Base-by-base conservation (phyloP, 345 rosid genomes). In the Eucalyptus shirleyi region DNA sequence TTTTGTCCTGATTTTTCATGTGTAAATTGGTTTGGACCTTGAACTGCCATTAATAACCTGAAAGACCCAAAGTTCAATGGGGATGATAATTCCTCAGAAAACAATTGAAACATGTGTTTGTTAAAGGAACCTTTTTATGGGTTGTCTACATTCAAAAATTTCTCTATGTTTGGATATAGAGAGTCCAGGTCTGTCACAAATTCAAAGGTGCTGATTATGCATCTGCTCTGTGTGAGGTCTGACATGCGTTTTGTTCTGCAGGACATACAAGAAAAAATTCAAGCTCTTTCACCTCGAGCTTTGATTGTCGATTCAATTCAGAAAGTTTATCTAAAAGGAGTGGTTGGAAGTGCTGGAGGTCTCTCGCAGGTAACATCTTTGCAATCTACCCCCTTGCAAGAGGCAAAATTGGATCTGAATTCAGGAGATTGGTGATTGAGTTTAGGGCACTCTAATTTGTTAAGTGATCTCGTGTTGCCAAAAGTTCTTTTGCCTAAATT, bases 291-390 rank as follows among this genome's bases (percentile, higher is more conserved):
- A 62, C 99, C 98, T 21, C 91, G 95, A 83, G 98, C 96, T 90
- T 90, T 97, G 89, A 90, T 98, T 89, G 91, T 98, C 89, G 98
- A 98, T 93, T 97, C 99, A 72, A 95, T 98, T 94, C 99, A 97
- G 91, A 98, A 98, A 8, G 97, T 95, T 85, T 97, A 96, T 93
- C 91, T 96, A 87, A 93, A 93, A 88, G 97, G 94, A 26, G 96
- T 95, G 86, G 87, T 91, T 88, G 99, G 99, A 92, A 95, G 97
- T 90, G 98, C 99, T 72, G 99, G 99, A 89, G 98, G 97, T 65
- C 87, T 95, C 88, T 59, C 92, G 44, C 98, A 97, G 99, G 99
- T 97, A 87, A 62, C 69, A 62, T 53, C 59, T 32, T 24, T 77
- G 86, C 16, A 86, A 19, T 45, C n/a, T 81, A 50, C 55, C 80